Evolutionary conservation across 441 rosid species (phyloP).

Genomic region (Corymbia calophylla): DNA sequence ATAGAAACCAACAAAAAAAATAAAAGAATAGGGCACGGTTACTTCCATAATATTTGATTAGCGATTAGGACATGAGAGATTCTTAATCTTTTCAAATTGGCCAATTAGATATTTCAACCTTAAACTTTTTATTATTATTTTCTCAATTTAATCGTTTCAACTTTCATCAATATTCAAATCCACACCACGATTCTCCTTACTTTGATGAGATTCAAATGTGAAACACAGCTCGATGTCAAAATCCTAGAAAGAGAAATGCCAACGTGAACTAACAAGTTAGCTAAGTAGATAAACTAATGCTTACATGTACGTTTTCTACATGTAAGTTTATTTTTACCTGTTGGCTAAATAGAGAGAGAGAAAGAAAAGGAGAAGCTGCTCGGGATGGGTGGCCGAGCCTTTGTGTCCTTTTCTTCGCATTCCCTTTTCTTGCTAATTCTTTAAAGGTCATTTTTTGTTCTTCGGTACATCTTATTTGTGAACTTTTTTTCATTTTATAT

Average conservation of each 20-base stretch:
- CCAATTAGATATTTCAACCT: too few relatives aligned
- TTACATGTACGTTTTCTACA: too few relatives aligned
- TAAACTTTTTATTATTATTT: background rate
- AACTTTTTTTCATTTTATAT: background rate
- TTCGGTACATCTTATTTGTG: background rate
- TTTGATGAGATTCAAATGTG: background rate
- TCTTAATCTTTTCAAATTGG: too few relatives aligned
- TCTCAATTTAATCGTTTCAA: background rate
- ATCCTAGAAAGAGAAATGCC: background rate
- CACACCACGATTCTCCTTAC: background rate
- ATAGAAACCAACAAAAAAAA: too few relatives aligned
- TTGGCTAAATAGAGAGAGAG: too few relatives aligned
- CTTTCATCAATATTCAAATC: background rate
- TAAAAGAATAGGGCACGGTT: too few relatives aligned
- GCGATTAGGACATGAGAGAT: too few relatives aligned
- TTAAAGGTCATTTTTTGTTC: background rate
- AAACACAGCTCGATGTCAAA: background rate
- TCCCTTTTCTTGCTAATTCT: background rate
- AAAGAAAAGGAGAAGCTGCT: too few relatives aligned
- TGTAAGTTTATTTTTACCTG: too few relatives aligned
- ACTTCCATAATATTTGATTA: too few relatives aligned
- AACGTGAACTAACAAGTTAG: background rate
- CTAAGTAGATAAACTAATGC: too few relatives aligned
- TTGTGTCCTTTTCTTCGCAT: background rate
- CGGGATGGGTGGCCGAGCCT: too few relatives aligned